Base-by-base conservation (phyloP, 148 eudicot genomes). In the Vaccinium vitisidaea region DNA sequence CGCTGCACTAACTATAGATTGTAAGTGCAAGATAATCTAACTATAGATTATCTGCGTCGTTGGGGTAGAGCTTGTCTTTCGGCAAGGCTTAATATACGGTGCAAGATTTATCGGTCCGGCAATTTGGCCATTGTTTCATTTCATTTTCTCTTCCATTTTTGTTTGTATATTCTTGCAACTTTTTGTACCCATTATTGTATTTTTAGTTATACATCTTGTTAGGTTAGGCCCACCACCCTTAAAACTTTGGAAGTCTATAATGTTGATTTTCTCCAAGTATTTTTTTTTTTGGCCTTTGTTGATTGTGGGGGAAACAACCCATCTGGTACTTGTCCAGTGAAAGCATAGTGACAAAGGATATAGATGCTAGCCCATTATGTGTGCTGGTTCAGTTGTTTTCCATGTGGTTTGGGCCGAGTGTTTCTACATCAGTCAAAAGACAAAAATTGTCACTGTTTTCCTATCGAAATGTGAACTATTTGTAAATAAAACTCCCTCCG, bases 1-100 rank as follows among this genome's bases (percentile, higher is more conserved):
- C 49, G 54, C 58, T 80, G 79, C 81, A 86, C 73, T 75, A 86
- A 74, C 30, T 30, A n/a, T n/a, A n/a, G n/a, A n/a, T n/a, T n/a
- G n/a, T n/a, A n/a, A n/a, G n/a, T n/a, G n/a, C n/a, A n/a, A n/a
- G n/a, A n/a, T n/a, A n/a, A n/a, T n/a, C n/a, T n/a, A n/a, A n/a
- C n/a, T n/a, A n/a, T n/a, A n/a, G n/a, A n/a, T n/a, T n/a, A n/a
- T n/a, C n/a, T n/a, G n/a, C n/a, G n/a, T n/a, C n/a, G n/a, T n/a
- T n/a, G n/a, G n/a, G n/a, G n/a, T 30, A 30, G 30, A 30, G 30
- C 30, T 30, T 30, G 30, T 30, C 30, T 30, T 30, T 30, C 30
- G 82, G 82, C 27, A 12, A 80, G 70, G 70, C 30, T 2, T n/a
- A 30, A 30, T 25, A 27, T 69, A 12, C 6, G 5, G 73, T 54